Conservation (phyloP, 371 early-diverging fungal genomes). For the Mortierella sp. region DNA sequence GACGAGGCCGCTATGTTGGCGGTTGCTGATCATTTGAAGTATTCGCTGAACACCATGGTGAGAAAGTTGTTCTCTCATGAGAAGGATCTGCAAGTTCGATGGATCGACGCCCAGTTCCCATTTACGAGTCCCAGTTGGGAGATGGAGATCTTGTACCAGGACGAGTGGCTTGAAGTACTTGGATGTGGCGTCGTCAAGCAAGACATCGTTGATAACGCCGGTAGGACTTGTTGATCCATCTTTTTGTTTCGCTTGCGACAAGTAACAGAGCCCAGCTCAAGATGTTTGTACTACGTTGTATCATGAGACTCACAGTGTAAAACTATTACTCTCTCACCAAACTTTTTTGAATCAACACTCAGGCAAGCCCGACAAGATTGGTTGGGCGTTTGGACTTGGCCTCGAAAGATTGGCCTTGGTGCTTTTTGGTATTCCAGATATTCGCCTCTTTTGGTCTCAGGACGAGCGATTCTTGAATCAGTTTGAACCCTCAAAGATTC, state of each 20-base stretch:
- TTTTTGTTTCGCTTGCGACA: neutral
- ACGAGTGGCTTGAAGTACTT: conserved; percentile 95
- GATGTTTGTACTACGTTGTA: neutral
- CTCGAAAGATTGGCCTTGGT: conserved; percentile 98
- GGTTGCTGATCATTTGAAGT: conserved; percentile 79
- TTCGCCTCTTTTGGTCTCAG: conserved; percentile 95
- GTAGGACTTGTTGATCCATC: conserved; percentile 44
- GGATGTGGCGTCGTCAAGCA: conserved; percentile 96
- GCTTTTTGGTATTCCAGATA: conserved; percentile 95
- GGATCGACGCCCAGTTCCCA: conserved; percentile 96
- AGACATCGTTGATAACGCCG: conserved; percentile 81
- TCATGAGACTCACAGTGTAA: neutral
- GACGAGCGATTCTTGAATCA: conserved; percentile 92
- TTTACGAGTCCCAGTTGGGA: conserved; percentile 98
- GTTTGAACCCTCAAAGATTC: conserved; percentile 77
- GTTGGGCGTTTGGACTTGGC: conserved; percentile 98
- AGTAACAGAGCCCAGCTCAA: too few species aligned
- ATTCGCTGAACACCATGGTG: conserved; percentile 85
- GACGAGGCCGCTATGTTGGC: conserved; percentile 64
- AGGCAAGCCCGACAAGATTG: conserved; percentile 81
- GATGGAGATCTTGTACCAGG: conserved; percentile 92
- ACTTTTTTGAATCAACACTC: conserved; percentile 3
- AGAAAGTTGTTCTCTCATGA: conserved; percentile 76
- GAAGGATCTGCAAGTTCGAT: conserved; percentile 85
- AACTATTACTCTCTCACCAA: neutral